Base-by-base conservation (phyloP, 768 basidiomycete species). In the Leccinum pellstonianum region DNA sequence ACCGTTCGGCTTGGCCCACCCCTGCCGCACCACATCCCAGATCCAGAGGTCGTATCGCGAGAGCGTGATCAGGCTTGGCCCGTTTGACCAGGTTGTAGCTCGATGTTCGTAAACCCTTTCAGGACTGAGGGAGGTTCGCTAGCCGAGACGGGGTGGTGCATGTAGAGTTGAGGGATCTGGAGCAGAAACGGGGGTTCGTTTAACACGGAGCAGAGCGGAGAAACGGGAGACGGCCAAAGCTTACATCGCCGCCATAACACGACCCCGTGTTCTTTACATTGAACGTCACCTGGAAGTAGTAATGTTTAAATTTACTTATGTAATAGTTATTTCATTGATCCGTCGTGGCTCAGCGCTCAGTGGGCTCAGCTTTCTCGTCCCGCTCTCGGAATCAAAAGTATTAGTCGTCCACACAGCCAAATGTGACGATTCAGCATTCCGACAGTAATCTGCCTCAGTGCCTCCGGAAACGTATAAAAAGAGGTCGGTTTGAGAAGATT, bases 1-100 rank as follows among this genome's bases (percentile, higher is more conserved):
- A 1, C 90, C 91, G 2, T 73, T 66, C 1, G 92, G 91, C 62
- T 81, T 83, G 60, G 77, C 76, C 91, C 93, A 94, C 3, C 87
- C 85, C 72, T 94, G 92, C 25, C 78, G 76, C 10, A 73, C 80
- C 1, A 81, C 82, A 70, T 93, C 89, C 93, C 91, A 93, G 56
- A 90, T 80, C 19, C 83, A 87, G 64, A 91, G 65, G 63, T 89
- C 86, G 64, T 90, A 86, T 37, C 87, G 78, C 12, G 88, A 86
- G 33, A 92, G 76, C 8, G 77, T 80, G 64, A 92, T 79, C 6
- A 79, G 2, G 85, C 83, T 8, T 61, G 70, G 58, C 70, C 70
- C 25, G 68, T 79, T 67, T 85, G 70, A 2, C 83, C 83, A 1
- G 84, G 79, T 2, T 66, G 52, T 1, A 89, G 62, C 9, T 78